Evolutionary conservation across 306 rosid species (phyloP).

Genomic region (Chamaecrista fasciculata): DNA sequence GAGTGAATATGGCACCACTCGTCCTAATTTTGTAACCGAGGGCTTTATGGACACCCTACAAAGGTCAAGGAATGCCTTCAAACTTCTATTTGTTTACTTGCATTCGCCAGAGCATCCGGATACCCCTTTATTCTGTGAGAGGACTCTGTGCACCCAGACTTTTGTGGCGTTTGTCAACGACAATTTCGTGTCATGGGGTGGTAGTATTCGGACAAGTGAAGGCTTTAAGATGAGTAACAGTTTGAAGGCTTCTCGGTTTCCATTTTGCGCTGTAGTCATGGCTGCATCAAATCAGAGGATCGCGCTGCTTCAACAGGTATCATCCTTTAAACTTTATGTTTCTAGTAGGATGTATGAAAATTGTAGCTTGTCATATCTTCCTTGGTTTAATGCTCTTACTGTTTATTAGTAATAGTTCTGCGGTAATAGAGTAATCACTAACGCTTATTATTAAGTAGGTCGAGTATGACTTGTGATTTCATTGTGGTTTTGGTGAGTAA

Average conservation of each 20-base stretch:
- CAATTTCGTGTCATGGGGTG: constrained; percentile 96
- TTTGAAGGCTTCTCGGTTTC: constrained; percentile 87
- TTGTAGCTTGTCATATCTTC: background rate
- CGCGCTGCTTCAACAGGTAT: constrained; percentile 90
- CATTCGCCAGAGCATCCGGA: constrained; percentile 98
- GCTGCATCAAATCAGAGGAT: constrained; percentile 93
- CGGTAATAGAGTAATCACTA: background rate
- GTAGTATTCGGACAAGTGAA: constrained; percentile 83
- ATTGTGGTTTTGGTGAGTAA: background rate
- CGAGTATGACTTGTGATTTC: no score
- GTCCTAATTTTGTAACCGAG: constrained; percentile 74
- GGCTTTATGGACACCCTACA: constrained; percentile 94
- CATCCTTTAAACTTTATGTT: background rate
- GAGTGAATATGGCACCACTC: constrained; percentile 58
- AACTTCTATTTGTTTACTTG: constrained; percentile 80
- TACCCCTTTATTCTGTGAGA: constrained; percentile 72
- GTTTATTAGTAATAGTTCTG: background rate
- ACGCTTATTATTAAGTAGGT: no score
- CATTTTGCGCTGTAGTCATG: constrained; percentile 95
- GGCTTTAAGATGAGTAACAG: constrained; percentile 99
- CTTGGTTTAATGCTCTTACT: background rate
- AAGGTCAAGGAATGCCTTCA: constrained; percentile 68
- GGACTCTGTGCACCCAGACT: constrained; percentile 71
- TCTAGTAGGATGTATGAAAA: background rate
- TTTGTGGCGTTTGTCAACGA: constrained; percentile 66